A percentile compares a stretch with the other conserved stretches of the same genome.
phyloP scores from a whole-genome alignment of 2,329 filamentous ascomycete species.

The Ramularia endophylla region DNA sequence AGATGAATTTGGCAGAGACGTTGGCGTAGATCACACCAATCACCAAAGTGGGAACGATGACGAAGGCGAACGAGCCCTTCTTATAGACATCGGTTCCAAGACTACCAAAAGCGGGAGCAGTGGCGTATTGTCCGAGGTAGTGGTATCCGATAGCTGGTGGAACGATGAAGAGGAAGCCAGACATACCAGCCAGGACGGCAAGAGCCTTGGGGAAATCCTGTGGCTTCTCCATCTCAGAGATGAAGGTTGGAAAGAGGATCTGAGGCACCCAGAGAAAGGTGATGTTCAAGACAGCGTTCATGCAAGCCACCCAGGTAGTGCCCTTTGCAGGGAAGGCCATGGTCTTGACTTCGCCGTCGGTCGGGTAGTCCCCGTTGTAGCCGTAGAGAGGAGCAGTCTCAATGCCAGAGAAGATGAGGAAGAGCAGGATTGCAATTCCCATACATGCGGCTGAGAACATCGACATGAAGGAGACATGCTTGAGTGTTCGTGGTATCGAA shows the following conservation, averaged over 20 bases:
- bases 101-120: slow-evolving; percentile 45
- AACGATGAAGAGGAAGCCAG: slow-evolving; percentile 45
- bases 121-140: slow-evolving; percentile 46
- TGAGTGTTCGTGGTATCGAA: slow-evolving; percentile 41
- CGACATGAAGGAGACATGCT: slow-evolving; percentile 47
- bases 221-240: slow-evolving; percentile 46
- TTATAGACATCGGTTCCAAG: slow-evolving; percentile 41
- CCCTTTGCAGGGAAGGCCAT: slow-evolving; percentile 44
- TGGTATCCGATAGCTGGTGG: slow-evolving; percentile 45
- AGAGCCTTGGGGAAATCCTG: slow-evolving; percentile 48
- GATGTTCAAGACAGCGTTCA: slow-evolving; percentile 46
- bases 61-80: slow-evolving; percentile 46
- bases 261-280: slow-evolving; percentile 48
- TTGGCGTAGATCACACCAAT: slow-evolving; percentile 48
- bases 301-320: slow-evolving; percentile 43
- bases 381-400: slow-evolving; percentile 40
- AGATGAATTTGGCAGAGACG: slow-evolving; percentile 45
- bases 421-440: slow-evolving; percentile 45
- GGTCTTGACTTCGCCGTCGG: slow-evolving; percentile 39
- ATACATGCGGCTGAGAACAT: slow-evolving; percentile 47
- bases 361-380: slow-evolving; percentile 43
- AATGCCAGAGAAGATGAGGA: slow-evolving; percentile 45
- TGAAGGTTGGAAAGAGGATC: slow-evolving; percentile 48
- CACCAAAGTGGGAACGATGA: slow-evolving; percentile 46
- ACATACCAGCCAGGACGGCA: slow-evolving; percentile 41